These are phyloP conservation scores for Hypoxylon subgilvum DNA, from an alignment of 495 filamentous ascomycete genomes.

Conservation along the genomic window DNA sequence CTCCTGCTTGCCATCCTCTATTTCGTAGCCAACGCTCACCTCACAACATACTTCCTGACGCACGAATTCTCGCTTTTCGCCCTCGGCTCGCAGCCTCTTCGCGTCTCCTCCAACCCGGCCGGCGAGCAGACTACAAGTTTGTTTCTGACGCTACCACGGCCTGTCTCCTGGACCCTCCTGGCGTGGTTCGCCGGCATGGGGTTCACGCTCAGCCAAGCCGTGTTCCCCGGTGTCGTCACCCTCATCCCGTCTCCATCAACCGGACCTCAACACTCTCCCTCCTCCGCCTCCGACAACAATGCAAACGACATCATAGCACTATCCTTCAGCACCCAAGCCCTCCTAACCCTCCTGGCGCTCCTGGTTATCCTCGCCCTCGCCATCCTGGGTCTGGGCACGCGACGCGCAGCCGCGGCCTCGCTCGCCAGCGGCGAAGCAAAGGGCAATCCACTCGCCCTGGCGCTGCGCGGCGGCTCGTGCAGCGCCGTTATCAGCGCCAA, in stretches of 20 bases:
- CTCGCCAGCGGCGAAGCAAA: slow-evolving; percentile 38
- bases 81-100: slow-evolving; percentile 38
- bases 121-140: slow-evolving; percentile 47
- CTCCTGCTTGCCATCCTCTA: slow-evolving; percentile 50
- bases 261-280: neutral
- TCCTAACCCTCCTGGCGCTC: slow-evolving; percentile 44
- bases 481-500: slow-evolving; percentile 52
- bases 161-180: slow-evolving; percentile 46
- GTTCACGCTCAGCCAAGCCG: slow-evolving; percentile 47
- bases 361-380: slow-evolving; percentile 40
- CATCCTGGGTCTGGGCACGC: slow-evolving; percentile 41
- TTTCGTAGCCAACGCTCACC: slow-evolving; percentile 46
- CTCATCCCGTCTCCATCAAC: slow-evolving; percentile 2
- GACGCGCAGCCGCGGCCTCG: slow-evolving; percentile 39
- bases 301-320: slow-evolving; percentile 36
- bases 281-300: neutral
- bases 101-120: slow-evolving; percentile 43
- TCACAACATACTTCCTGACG: slow-evolving; percentile 50
- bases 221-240: slow-evolving; percentile 40
- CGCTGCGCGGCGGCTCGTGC: slow-evolving; percentile 45
- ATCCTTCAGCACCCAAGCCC: slow-evolving; percentile 44
- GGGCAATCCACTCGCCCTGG: slow-evolving; percentile 52
- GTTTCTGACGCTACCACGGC: slow-evolving; percentile 50
- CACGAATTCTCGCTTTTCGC: slow-evolving; percentile 53
- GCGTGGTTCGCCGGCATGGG: slow-evolving; percentile 44